Evolutionary conservation across 2,329 filamentous ascomycete genomes (phyloP), one percentile per base, ranked within the genome.

Genomic region (Penicillium occitanis): DNA sequence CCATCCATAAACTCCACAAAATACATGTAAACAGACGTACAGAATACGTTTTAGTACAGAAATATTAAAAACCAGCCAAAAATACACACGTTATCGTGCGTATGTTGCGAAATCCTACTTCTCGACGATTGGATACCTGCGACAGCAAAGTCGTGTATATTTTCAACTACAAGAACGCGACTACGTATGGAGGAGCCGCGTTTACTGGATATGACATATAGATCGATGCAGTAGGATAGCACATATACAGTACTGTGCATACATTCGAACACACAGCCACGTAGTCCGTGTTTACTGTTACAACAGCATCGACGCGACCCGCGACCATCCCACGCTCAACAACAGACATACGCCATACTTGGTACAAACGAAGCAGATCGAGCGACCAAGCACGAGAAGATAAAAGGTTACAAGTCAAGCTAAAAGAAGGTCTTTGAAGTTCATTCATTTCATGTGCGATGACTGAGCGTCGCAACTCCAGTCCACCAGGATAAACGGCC

Each of bases 401-500:
- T 5, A 8, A 14, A 58, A 25, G 11, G 13, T 6, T 28, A 42
- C 57, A 44, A 60, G n/a, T 2, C 13, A 2, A 30, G 33, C 0
- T 25, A 10, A 60, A 42, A 30, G 37, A n/a, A 28, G 22, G 57
- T 46, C 57, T 60, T 37, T 60, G 2, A 63, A 63, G 50, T 64
- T 63, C 46, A 63, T 51, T 67, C 61, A 67, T 64, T 55, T 67
- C 61, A 58, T 64, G 22, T 64, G 62, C 62, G 58, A 60, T 40
- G 28, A 64, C 48, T 14, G 37, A 46, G 59, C 28, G n/a, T 57
- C 42, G 35, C 61, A 67, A 37, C 62, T 64, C 63, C 46, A 64
- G 62, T 64, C 75, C 69, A 81, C 68, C 66, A 78, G 68, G 35
- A 66, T 55, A 58, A 67, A 61, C 61, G 67, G 67, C 65, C 67